These are phyloP conservation scores for Papiliotrema terrestris DNA, from an alignment of 1,284 basidiomycete species.

Conservation along the genomic window DNA sequence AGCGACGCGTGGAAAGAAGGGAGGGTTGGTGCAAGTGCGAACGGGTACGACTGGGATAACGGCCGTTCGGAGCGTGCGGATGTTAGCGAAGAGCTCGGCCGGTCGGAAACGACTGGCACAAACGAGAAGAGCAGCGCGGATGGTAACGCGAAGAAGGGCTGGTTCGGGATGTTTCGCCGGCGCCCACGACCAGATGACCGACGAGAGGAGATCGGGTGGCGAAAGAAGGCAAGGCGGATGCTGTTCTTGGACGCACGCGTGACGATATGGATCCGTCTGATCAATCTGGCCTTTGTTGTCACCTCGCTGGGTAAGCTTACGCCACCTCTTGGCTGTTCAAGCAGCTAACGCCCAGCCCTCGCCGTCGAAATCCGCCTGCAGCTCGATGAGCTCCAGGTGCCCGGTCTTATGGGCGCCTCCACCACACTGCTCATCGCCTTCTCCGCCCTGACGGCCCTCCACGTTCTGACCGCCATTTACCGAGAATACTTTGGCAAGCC, in stretches of 20 bases:
- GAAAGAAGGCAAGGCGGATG: slow-evolving; percentile 40
- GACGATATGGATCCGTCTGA: slow-evolving; percentile 53
- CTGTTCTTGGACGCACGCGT: slow-evolving; percentile 52
- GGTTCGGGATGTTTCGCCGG: background rate
- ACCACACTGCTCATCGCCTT: slow-evolving; percentile 54
- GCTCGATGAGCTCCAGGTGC: slow-evolving; percentile 37
- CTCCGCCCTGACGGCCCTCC: slow-evolving; percentile 52
- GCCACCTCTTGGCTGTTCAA: background rate
- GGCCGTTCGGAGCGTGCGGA: background rate
- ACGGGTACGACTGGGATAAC: slow-evolving; percentile 8
- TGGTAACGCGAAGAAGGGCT: slow-evolving; percentile 5
- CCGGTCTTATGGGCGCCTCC: slow-evolving; percentile 53
- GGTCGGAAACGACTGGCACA: slow-evolving; percentile 4
- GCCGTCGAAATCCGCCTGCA: slow-evolving; percentile 48
- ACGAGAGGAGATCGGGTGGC: slow-evolving; percentile 22
- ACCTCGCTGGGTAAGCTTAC: slow-evolving; percentile 17
- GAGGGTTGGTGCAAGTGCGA: background rate
- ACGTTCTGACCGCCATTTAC: slow-evolving; percentile 51
- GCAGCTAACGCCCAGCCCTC: slow-evolving; percentile 26
- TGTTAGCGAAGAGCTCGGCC: slow-evolving; percentile 8
- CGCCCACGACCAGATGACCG: background rate
- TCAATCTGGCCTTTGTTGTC: slow-evolving; percentile 52
- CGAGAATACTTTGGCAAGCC: slow-evolving; percentile 56
- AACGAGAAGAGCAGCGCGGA: slow-evolving; percentile 4
- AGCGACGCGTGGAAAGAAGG: slow-evolving; percentile 13